Percentiles rank a stretch among this genome's conserved stretches.
phyloP scores from a whole-genome alignment of 2,329 filamentous ascomycete species.

The Aureobasidium sp. region DNA sequence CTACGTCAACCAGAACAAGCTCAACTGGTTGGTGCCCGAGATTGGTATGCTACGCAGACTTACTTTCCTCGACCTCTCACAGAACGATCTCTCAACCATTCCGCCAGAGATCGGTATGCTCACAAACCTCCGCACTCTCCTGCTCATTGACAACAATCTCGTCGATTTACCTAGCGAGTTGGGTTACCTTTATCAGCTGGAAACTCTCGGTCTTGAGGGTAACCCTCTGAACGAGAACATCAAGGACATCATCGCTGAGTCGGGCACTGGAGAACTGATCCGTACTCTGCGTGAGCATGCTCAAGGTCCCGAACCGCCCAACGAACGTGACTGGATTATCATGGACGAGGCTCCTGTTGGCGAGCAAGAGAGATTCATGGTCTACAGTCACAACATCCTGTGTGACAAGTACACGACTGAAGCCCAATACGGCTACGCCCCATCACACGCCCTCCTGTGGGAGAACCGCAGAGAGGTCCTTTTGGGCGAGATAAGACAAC shows the following conservation, averaged over 20 bases:
- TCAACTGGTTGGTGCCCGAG: conserved; percentile 66
- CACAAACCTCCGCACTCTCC: conserved; percentile 75
- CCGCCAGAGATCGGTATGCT: conserved; percentile 95
- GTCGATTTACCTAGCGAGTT: conserved; percentile 74
- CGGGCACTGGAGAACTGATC: conserved; percentile 79
- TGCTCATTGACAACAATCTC: conserved; percentile 86
- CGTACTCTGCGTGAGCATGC: conserved; percentile 74
- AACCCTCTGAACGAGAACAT: conserved; percentile 71
- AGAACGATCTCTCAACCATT: conserved; percentile 73
- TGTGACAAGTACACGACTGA: conserved; percentile 88
- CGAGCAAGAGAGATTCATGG: conserved; percentile 59
- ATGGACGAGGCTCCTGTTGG: conserved; percentile 46
- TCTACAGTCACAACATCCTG: conserved; percentile 90
- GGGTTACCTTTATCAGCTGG: conserved; percentile 78
- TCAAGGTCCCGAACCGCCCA: conserved; percentile 73
- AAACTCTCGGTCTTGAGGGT: conserved; percentile 84
- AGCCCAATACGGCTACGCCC: conserved; percentile 81
- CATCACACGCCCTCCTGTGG: conserved; percentile 73
- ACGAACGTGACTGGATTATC: conserved; percentile 67
- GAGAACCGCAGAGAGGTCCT: conserved; percentile 77
- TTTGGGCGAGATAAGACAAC: conserved; percentile 67
- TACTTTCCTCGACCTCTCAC: conserved; percentile 75
- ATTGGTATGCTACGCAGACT: conserved; percentile 78
- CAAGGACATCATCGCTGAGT: conserved; percentile 75
- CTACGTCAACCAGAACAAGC: conserved; percentile 87